Evolutionary conservation across 306 rosid species (phyloP).

Genomic region (Fagus crenata): DNA sequence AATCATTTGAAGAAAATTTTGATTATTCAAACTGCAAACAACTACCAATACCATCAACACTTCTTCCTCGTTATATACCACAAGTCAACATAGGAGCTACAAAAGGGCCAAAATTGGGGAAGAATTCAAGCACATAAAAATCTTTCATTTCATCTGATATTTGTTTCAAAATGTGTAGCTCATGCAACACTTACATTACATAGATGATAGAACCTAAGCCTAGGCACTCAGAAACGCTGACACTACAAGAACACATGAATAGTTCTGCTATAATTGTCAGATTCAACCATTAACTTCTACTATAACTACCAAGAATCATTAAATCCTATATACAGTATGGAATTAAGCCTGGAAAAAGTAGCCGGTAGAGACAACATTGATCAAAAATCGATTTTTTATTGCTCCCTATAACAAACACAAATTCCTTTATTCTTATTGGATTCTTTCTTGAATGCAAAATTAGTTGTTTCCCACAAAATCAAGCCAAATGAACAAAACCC

Average conservation of each 20-base stretch:
- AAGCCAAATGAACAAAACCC: neutral
- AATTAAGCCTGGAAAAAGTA: neutral
- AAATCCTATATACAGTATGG: neutral
- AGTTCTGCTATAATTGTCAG: neutral
- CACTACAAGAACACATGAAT: neutral
- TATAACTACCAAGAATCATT: neutral
- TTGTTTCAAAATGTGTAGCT: neutral
- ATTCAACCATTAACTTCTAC: neutral
- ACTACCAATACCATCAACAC: too few species aligned
- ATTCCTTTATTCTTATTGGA: neutral
- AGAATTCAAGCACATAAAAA: neutral
- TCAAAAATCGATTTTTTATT: neutral
- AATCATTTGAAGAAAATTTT: too few species aligned
- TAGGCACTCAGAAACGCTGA: too few species aligned
- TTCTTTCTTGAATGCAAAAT: slow-evolving; percentile 14
- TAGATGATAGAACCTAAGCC: too few species aligned
- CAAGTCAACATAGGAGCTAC: too few species aligned
- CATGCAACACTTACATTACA: neutral
- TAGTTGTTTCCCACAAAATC: neutral
- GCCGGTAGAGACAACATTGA: neutral
- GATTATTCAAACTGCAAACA: too few species aligned
- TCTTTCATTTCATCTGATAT: neutral
- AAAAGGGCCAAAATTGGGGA: neutral
- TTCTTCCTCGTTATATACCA: too few species aligned
- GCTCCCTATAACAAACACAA: neutral